Evolutionary conservation across 305 asterid species (phyloP).

Genomic region (Solanum hybrid): DNA sequence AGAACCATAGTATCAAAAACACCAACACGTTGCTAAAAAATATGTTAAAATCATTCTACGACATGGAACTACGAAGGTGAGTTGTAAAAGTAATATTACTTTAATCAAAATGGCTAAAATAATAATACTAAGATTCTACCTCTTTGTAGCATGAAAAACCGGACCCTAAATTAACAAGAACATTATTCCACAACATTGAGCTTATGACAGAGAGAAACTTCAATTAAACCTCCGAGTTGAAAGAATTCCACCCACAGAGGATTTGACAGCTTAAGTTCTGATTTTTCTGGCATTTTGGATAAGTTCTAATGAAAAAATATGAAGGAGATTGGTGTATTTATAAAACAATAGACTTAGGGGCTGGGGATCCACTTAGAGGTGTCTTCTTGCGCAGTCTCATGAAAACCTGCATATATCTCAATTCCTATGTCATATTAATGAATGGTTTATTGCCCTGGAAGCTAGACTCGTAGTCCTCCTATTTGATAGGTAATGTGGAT

Average conservation of each 20-base stretch:
- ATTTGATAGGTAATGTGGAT: neutral
- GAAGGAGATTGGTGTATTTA: neutral
- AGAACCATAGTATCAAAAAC: neutral
- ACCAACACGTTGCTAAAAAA: neutral
- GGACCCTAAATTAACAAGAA: neutral
- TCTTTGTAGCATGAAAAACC: neutral
- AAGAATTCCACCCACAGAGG: neutral
- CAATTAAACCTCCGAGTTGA: neutral
- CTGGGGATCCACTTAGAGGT: neutral
- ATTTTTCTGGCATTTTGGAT: neutral
- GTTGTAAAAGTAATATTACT: neutral
- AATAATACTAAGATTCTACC: neutral
- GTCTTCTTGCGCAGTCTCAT: neutral
- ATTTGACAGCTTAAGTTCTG: neutral
- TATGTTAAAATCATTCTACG: neutral
- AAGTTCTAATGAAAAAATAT: neutral
- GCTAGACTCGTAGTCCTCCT: neutral
- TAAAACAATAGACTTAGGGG: neutral
- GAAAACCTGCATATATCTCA: neutral
- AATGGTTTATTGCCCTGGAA: neutral
- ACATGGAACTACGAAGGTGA: neutral
- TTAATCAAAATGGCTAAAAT: neutral
- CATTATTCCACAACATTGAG: too few species aligned
- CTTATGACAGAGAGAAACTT: neutral
- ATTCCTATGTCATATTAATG: neutral